phyloP scores from a whole-genome alignment of 2,329 filamentous ascomycete species.

The Allantophomopsis lycopodina region DNA sequence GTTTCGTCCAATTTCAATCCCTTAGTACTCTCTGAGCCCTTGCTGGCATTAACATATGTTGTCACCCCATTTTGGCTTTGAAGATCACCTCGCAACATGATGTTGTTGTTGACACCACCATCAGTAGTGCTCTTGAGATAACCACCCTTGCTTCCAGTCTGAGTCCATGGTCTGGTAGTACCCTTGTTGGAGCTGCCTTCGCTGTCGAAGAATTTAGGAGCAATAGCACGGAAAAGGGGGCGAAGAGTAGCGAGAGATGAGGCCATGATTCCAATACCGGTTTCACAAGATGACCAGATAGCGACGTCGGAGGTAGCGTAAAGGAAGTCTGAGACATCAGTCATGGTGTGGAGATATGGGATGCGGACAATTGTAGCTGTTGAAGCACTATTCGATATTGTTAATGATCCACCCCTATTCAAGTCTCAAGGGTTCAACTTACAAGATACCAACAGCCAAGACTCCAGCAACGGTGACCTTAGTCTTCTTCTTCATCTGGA shows the following conservation, averaged over 20 bases:
- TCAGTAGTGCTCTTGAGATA: no score
- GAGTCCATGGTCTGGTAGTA: no score
- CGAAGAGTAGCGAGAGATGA: conserved; percentile 25
- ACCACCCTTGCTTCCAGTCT: no score
- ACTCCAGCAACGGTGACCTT: conserved; percentile 20
- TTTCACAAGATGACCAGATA: conserved; percentile 29
- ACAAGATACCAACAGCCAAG: conserved; percentile 22
- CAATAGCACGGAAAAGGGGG: conserved; percentile 14
- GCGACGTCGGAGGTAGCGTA: conserved; percentile 27
- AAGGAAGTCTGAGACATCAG: conserved; percentile 21
- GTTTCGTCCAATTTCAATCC: no score
- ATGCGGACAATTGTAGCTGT: conserved; percentile 28
- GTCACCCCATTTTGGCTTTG: no score
- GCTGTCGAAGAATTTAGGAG: no score
- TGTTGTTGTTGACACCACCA: no score
- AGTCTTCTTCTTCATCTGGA: conserved; percentile 24
- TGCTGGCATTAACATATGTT: no score
- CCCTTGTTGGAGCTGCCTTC: no score
- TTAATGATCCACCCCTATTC: neutral
- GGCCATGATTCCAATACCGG: conserved; percentile 24
- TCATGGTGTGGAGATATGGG: conserved; percentile 24
- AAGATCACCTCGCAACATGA: no score
- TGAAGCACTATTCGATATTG: conserved; percentile 18
- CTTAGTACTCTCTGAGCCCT: no score
- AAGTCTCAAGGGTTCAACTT: conserved; percentile 7